A percentile compares a stretch with the other conserved stretches of the same genome.
These are phyloP conservation scores for Ceratocystis destructans DNA, from an alignment of 2,329 filamentous ascomycete species.

Conservation along the genomic window DNA sequence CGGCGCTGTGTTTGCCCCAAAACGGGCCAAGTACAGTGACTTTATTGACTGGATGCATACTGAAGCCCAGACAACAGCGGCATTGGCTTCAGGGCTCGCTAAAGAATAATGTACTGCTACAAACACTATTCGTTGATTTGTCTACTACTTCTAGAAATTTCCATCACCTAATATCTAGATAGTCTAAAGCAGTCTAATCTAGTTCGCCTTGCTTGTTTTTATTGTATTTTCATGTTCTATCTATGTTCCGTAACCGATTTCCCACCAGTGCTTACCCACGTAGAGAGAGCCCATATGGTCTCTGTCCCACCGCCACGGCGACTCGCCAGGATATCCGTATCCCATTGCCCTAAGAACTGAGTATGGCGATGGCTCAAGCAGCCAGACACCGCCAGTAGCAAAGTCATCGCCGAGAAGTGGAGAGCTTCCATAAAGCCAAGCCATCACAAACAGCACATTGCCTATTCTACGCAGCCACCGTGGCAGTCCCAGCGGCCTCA, in stretches of 20 bases:
- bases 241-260: constrained; percentile 28
- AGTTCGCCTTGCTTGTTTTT: not conserved
- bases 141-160: not conserved
- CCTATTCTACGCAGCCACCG: constrained; percentile 33
- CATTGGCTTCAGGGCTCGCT: not conserved
- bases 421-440: constrained; percentile 57
- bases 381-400: constrained; percentile 57
- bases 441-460: constrained; percentile 48
- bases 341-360: constrained; percentile 56
- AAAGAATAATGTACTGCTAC: not conserved
- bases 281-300: constrained; percentile 42
- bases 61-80: constrained; percentile 28
- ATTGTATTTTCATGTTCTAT: not conserved
- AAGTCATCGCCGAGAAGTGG: constrained; percentile 63
- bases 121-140: not conserved
- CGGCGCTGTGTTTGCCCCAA: constrained; percentile 47
- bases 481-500: constrained; percentile 28
- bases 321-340: constrained; percentile 44
- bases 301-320: constrained; percentile 53
- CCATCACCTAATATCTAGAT: not conserved
- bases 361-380: constrained; percentile 69
- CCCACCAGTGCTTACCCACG: constrained; percentile 49
- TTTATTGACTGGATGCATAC: constrained; percentile 55
- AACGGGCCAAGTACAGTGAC: constrained; percentile 53
- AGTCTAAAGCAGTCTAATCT: not conserved